These are phyloP conservation scores for Anthracocystis panici-leucophaei DNA, from an alignment of 1,284 basidiomycete species.

Conservation along the genomic window DNA sequence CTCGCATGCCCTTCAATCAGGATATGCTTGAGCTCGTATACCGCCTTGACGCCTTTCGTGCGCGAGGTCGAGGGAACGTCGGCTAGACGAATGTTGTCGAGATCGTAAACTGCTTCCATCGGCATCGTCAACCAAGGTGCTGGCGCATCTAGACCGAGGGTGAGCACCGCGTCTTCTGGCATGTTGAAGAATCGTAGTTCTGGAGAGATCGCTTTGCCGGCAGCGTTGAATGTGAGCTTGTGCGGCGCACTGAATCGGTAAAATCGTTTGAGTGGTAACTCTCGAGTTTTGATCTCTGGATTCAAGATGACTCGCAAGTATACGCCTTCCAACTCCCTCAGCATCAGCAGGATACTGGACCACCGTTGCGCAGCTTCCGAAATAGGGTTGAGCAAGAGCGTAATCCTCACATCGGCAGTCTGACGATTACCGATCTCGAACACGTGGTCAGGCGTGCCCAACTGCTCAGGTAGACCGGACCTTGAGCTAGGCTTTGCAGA, in stretches of 20 bases:
- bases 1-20: slow-evolving; percentile 94
- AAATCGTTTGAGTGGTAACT: slow-evolving; percentile 92
- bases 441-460: slow-evolving; percentile 27
- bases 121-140: slow-evolving; percentile 92
- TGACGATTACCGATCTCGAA: slow-evolving; percentile 78
- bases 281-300: slow-evolving; percentile 67
- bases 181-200: slow-evolving; percentile 65
- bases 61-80: slow-evolving; percentile 73
- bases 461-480: slow-evolving; percentile 29
- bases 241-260: slow-evolving; percentile 82
- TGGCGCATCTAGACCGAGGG: slow-evolving; percentile 88
- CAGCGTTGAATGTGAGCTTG: slow-evolving; percentile 76
- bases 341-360: slow-evolving; percentile 74
- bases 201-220: slow-evolving; percentile 73
- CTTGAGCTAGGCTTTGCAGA: slow-evolving; percentile 21
- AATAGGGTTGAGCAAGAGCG: slow-evolving; percentile 84
- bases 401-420: slow-evolving; percentile 80
- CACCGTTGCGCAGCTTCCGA: slow-evolving; percentile 86
- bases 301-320: slow-evolving; percentile 62
- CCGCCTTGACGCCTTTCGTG: slow-evolving; percentile 78
- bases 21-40: slow-evolving; percentile 89
- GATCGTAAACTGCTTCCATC: slow-evolving; percentile 86
- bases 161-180: slow-evolving; percentile 81
- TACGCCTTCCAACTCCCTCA: slow-evolving; percentile 48
- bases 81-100: slow-evolving; percentile 92